Evolutionary conservation across 1,284 basidiomycete genomes (phyloP), one percentile per base, ranked within the genome.

Genomic region (Cutaneotrichosporon sp.): DNA sequence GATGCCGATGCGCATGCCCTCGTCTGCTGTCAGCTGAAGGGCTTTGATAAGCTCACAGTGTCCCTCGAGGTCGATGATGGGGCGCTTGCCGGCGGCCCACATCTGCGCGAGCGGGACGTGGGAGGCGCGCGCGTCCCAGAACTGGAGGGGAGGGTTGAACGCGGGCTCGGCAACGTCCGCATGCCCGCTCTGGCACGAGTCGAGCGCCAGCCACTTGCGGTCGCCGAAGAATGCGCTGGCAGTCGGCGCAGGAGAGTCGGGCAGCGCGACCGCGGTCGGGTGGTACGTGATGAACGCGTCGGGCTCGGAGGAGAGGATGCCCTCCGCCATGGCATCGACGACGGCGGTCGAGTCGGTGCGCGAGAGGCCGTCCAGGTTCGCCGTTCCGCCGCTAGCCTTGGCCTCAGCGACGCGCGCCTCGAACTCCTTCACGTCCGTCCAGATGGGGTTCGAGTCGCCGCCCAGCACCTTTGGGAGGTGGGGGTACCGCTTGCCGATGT

Each of bases 401-500:
- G 31, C 29, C 34, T 27, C 29, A 22, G 43, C 16, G 20, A 42
- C 43, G 18, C 62, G 58, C 3, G 42, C 52, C 47, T 33, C 38
- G 13, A 33, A 36, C 18, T 24, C 25, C 14, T 51, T 33, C 25
- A 58, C 53, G 18, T 54, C 54, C n/a, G 51, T 61, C 69, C 69
- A 70, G 47, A 58, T 62, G 18, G 64, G 58, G 38, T 67, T 64
- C 4, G 51, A 43, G 52, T 70, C 69, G 2, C 67, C 69, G 8
- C 69, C 69, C 9, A 69, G 51, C 16, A 69, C 54, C 25, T 54
- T 66, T 4, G 69, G 67, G 6, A 59, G 58, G 46, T 59, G 62
- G 2, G 69, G 67, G 52, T 70, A 70, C 8, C 69, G 59, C 24
- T 59, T 34, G 13, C 69, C 67, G 10, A 67, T 47, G 54, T 61